Evolutionary conservation across 768 basidiomycete genomes (phyloP).

Genomic region (Macrolepiota dolichaula): DNA sequence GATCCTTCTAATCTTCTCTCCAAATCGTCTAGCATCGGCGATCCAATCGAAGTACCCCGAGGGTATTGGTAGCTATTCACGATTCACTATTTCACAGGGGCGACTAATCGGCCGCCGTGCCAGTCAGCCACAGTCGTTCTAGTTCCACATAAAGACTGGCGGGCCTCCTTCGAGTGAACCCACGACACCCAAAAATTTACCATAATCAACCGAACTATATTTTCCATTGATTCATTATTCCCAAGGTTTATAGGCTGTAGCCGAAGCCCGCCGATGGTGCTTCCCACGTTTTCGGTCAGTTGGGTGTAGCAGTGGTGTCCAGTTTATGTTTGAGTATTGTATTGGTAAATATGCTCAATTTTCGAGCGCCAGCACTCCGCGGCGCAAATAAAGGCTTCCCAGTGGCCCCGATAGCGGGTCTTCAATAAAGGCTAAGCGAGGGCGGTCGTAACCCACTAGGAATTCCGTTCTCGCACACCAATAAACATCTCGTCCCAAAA

Average conservation of each 20-base stretch:
- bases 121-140: too few relatives aligned
- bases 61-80: too few relatives aligned
- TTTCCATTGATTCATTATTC: neutral
- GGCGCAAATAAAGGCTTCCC: neutral
- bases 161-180: neutral
- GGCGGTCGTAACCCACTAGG: neutral
- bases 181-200: neutral
- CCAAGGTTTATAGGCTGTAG: neutral
- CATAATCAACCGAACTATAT: neutral
- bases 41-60: too few relatives aligned
- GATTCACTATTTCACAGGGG: too few relatives aligned
- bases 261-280: neutral
- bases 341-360: neutral
- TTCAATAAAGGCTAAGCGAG: neutral
- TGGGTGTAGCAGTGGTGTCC: neutral
- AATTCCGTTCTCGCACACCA: neutral
- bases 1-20: too few relatives aligned
- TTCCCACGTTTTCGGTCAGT: neutral
- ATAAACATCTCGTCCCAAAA: neutral
- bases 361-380: too few relatives aligned
- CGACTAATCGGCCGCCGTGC: too few relatives aligned
- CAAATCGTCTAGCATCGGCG: too few relatives aligned
- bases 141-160: too few relatives aligned
- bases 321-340: neutral
- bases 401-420: neutral